These are phyloP conservation scores for Cladosporium sp. DNA, from an alignment of 2,329 filamentous ascomycete species.

Conservation along the genomic window DNA sequence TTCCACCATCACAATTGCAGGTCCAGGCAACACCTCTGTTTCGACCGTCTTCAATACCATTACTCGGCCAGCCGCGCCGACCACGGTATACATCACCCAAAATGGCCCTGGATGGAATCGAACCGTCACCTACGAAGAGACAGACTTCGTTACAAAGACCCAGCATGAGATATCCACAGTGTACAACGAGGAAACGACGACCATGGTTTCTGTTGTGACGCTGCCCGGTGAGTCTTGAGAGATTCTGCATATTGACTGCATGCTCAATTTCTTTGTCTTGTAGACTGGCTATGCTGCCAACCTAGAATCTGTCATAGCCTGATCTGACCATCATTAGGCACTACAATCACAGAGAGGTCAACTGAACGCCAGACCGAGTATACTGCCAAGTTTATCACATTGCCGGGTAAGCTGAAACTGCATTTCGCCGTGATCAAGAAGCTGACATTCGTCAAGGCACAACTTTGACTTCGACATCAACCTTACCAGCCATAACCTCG, in stretches of 20 bases:
- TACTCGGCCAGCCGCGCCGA: not conserved
- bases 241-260: too few relatives aligned
- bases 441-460: not conserved
- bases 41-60: not conserved
- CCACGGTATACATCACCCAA: not conserved
- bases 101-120: not conserved
- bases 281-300: too few relatives aligned
- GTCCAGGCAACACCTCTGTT: not conserved
- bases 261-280: too few relatives aligned
- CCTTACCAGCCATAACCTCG: not conserved
- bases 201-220: not conserved
- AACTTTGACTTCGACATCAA: conserved; percentile 1
- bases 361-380: not conserved
- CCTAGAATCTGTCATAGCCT: too few relatives aligned
- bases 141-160: not conserved
- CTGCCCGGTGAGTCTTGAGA: not conserved
- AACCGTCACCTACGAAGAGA: not conserved
- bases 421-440: not conserved
- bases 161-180: not conserved
- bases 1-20: not conserved
- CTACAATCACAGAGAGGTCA: not conserved
- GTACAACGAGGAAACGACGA: not conserved
- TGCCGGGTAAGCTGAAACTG: not conserved
- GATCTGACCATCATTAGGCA: not conserved
- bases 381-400: not conserved